These are phyloP conservation scores for Podospora didyma DNA, from an alignment of 495 filamentous ascomycete genomes.

Conservation along the genomic window DNA sequence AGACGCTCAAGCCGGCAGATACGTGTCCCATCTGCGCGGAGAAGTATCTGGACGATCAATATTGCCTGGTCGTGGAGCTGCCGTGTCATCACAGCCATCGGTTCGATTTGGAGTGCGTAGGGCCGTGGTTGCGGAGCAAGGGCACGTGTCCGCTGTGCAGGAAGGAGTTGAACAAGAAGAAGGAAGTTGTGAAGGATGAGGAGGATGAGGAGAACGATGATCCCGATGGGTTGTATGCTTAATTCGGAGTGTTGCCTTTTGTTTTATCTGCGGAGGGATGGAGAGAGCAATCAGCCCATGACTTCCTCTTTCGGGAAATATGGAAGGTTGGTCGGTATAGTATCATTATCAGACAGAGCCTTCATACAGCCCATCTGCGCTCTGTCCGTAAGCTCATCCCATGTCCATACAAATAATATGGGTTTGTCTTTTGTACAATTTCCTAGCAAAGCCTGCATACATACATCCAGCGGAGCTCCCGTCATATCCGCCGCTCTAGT, in stretches of 20 bases:
- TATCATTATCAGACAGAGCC: no score
- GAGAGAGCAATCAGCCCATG: no score
- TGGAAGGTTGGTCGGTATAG: no score
- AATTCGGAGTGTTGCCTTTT: constrained; percentile 7
- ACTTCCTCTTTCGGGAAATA: no score
- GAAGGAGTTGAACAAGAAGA: constrained; percentile 72
- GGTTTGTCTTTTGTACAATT: no score
- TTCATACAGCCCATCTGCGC: no score
- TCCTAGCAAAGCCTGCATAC: no score
- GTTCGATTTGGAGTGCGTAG: constrained; percentile 94
- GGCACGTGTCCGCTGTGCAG: constrained; percentile 87
- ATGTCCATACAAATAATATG: no score
- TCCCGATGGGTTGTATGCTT: constrained; percentile 74
- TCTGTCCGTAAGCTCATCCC: no score
- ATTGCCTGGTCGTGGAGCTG: constrained; percentile 81
- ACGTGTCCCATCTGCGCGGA: constrained; percentile 85
- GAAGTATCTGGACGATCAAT: constrained; percentile 70
- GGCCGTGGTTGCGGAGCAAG: constrained; percentile 84
- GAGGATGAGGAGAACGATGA: constrained; percentile 62
- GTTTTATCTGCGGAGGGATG: no score
- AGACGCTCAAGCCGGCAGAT: constrained; percentile 60
- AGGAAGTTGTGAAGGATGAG: constrained; percentile 46
- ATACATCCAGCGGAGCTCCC: no score
- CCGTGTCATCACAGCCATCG: constrained; percentile 77
- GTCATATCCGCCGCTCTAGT: no score